These are phyloP conservation scores for Sporopachydermia quercuum DNA, from an alignment of 805 yeast genomes.

Conservation along the genomic window DNA sequence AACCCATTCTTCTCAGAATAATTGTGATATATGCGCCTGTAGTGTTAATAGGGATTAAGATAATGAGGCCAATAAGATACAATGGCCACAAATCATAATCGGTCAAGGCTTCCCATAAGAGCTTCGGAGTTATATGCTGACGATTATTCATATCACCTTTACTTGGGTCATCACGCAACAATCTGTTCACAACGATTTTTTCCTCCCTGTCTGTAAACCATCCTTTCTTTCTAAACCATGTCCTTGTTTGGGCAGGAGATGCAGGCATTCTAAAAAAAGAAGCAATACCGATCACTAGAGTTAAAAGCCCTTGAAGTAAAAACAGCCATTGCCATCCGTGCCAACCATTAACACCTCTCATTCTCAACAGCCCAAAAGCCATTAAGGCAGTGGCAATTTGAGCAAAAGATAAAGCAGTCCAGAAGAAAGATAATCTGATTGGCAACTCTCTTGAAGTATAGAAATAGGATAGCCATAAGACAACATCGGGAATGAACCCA, in stretches of 20 bases:
- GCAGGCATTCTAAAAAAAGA: slow-evolving; percentile 40
- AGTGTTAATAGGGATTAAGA: slow-evolving; percentile 24
- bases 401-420: slow-evolving; percentile 38
- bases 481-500: slow-evolving; percentile 53
- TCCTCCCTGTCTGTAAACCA: slow-evolving; percentile 40
- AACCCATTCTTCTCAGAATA: slow-evolving; percentile 34
- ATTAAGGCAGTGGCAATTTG: slow-evolving; percentile 30
- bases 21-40: slow-evolving; percentile 32
- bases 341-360: slow-evolving; percentile 29
- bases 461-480: slow-evolving; percentile 52
- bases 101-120: slow-evolving; percentile 23
- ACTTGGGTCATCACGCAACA: slow-evolving; percentile 47
- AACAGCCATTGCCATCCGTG: slow-evolving; percentile 57
- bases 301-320: slow-evolving; percentile 45
- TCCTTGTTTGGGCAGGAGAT: slow-evolving; percentile 35
- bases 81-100: slow-evolving; percentile 47
- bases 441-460: slow-evolving; percentile 46
- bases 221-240: slow-evolving; percentile 35
- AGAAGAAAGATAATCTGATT: slow-evolving; percentile 42
- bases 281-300: slow-evolving; percentile 35
- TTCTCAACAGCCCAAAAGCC: slow-evolving; percentile 38
- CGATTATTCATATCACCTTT: slow-evolving; percentile 54
- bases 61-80: slow-evolving; percentile 30
- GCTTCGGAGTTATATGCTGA: slow-evolving; percentile 29
- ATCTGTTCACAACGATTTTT: slow-evolving; percentile 40